phyloP scores from a whole-genome alignment of 441 rosid species.

The Lepidium campestre region DNA sequence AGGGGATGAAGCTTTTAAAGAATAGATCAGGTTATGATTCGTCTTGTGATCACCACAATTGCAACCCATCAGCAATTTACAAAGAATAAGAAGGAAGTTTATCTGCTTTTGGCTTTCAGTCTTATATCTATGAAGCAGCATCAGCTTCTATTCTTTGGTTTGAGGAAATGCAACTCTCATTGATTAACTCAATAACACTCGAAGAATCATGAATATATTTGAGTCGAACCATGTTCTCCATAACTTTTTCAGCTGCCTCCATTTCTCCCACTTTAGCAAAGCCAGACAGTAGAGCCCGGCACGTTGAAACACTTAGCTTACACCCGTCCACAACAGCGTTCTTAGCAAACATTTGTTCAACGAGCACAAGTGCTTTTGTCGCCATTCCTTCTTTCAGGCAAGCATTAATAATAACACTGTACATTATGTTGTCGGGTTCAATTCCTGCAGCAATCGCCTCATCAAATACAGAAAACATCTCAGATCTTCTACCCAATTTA shows the following conservation, averaged over 20 bases:
- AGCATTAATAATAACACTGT: constrained; percentile 36
- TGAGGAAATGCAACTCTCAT: constrained; percentile 16
- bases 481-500: constrained; percentile 32
- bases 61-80: background rate
- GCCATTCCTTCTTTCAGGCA: constrained; percentile 41
- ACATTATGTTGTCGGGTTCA: constrained; percentile 52
- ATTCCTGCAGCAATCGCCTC: constrained; percentile 43
- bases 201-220: constrained; percentile 50
- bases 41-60: too few species aligned
- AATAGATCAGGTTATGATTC: background rate
- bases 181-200: constrained; percentile 19
- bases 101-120: background rate
- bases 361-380: constrained; percentile 38
- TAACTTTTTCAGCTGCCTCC: constrained; percentile 45
- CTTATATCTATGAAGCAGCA: constrained; percentile 18
- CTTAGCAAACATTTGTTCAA: constrained; percentile 46
- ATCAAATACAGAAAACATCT: constrained; percentile 40
- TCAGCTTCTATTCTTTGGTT: constrained; percentile 20
- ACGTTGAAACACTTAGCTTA: constrained; percentile 44
- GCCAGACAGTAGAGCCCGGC: constrained; percentile 38
- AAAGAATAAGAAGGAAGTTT: background rate
- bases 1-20: background rate
- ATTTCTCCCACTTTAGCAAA: constrained; percentile 37
- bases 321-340: constrained; percentile 36
- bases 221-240: constrained; percentile 44